A percentile compares a stretch with the other conserved stretches of the same genome.
These are phyloP conservation scores for Trichoderma arundinaceum DNA, from an alignment of 2,329 filamentous ascomycete genomes.

Conservation along the genomic window DNA sequence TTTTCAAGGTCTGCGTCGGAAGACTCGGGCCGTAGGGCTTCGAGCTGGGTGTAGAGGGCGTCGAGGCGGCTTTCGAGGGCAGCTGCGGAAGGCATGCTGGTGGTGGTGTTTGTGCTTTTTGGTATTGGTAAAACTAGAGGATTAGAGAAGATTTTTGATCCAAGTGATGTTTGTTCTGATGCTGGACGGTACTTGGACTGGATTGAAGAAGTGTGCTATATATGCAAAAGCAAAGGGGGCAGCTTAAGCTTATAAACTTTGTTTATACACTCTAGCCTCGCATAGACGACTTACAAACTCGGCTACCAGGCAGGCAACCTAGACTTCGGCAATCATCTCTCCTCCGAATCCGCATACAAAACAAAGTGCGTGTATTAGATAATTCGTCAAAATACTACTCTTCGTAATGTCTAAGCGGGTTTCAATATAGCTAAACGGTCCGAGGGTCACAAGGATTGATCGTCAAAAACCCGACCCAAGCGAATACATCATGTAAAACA, in stretches of 20 bases:
- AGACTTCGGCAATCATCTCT: not conserved
- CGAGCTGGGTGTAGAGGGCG: conserved; percentile 5
- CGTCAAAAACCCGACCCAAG: too few species aligned
- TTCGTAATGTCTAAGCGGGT: not conserved
- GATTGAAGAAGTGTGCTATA: not conserved
- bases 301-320: too few species aligned
- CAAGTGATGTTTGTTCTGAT: too few species aligned
- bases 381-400: not conserved
- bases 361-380: not conserved
- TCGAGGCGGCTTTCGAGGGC: conserved; percentile 4
- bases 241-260: too few species aligned
- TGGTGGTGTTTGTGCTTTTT: not conserved
- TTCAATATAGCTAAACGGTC: too few species aligned
- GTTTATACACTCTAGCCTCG: too few species aligned
- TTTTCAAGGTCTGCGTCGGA: not conserved
- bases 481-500: not conserved
- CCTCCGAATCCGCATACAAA: not conserved
- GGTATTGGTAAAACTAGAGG: not conserved
- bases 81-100: conserved; percentile 4
- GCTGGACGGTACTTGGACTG: not conserved
- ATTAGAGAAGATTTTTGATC: not conserved
- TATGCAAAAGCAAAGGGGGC: not conserved
- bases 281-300: too few species aligned
- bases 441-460: too few species aligned
- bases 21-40: not conserved